phyloP scores from a whole-genome alignment of 306 rosid genomes.

The Lotus japonicus region DNA sequence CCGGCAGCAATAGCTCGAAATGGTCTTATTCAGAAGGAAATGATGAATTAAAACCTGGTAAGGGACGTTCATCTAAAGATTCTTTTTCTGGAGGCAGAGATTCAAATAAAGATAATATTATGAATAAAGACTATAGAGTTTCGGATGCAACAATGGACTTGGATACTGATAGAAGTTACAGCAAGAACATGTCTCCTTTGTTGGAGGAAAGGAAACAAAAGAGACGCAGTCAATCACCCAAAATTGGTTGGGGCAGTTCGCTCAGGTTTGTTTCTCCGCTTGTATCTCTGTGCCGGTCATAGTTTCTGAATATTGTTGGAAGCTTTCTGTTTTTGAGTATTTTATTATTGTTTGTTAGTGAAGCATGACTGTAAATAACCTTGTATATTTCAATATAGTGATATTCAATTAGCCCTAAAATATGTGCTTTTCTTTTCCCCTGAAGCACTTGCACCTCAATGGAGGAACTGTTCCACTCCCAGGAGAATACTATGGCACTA shows the following conservation, averaged over 20 bases:
- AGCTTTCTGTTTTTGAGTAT: background rate
- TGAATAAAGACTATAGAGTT: conserved; percentile 43
- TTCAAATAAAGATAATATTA: conserved; percentile 46
- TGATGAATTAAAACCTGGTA: conserved; percentile 46
- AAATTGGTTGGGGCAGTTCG: conserved; percentile 64
- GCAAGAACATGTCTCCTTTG: conserved; percentile 67
- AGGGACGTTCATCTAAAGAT: conserved; percentile 46
- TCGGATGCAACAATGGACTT: conserved; percentile 44
- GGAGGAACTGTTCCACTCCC: conserved; percentile 5
- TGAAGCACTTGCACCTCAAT: background rate
- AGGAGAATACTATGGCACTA: background rate
- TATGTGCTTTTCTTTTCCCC: background rate
- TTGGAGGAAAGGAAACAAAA: conserved; percentile 62
- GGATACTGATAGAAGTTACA: conserved; percentile 56
- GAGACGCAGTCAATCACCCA: conserved; percentile 57
- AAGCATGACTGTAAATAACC: background rate
- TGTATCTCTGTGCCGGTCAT: background rate
- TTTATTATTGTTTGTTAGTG: background rate
- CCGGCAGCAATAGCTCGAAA: conserved; percentile 52
- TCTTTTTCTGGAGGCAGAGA: conserved; percentile 58
- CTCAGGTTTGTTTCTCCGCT: conserved; percentile 42
- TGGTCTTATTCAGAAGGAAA: conserved; percentile 52
- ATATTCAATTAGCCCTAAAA: background rate
- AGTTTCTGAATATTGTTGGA: conserved; percentile 22
- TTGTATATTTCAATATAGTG: background rate